A percentile compares a stretch with the other conserved stretches of the same genome.
Evolutionary conservation across 768 basidiomycete genomes (phyloP).

Genomic region (Calocera cornea): DNA sequence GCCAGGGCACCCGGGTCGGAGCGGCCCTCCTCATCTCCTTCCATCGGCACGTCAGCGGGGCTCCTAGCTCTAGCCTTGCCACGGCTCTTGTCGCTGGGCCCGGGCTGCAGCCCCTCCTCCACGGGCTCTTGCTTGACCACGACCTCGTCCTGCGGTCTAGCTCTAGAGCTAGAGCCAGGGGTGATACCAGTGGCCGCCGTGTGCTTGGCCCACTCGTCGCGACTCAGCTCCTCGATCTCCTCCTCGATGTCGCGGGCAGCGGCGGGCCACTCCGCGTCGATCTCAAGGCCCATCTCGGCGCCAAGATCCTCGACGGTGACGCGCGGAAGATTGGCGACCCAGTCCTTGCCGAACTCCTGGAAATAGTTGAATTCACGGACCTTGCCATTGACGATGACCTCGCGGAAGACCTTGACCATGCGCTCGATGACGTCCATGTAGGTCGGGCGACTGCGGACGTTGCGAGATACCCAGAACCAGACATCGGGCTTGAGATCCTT

Average conservation of each 20-base stretch:
- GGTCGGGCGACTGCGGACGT: not conserved
- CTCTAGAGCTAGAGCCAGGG: not conserved
- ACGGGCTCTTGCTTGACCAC: not conserved
- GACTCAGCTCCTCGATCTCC: not conserved
- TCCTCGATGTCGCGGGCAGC: not conserved
- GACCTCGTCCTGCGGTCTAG: not conserved
- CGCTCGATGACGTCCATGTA: not conserved
- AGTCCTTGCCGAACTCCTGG: not conserved
- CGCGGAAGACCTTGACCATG: not conserved
- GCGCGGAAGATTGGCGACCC: not conserved
- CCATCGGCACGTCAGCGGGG: no score
- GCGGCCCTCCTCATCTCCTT: no score
- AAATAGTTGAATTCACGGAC: not conserved
- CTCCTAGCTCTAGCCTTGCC: not conserved
- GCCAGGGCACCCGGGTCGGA: no score
- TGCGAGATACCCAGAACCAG: not conserved
- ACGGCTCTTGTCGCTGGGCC: not conserved
- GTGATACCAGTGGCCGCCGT: no score
- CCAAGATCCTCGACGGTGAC: not conserved
- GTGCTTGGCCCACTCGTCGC: not conserved
- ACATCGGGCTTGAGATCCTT: not conserved
- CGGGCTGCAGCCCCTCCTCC: not conserved
- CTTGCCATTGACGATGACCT: not conserved
- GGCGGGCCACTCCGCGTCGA: no score
- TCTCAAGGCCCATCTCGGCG: not conserved